These are phyloP conservation scores for Celoporthe dispersa DNA, from an alignment of 2,329 filamentous ascomycete species.

Conservation along the genomic window DNA sequence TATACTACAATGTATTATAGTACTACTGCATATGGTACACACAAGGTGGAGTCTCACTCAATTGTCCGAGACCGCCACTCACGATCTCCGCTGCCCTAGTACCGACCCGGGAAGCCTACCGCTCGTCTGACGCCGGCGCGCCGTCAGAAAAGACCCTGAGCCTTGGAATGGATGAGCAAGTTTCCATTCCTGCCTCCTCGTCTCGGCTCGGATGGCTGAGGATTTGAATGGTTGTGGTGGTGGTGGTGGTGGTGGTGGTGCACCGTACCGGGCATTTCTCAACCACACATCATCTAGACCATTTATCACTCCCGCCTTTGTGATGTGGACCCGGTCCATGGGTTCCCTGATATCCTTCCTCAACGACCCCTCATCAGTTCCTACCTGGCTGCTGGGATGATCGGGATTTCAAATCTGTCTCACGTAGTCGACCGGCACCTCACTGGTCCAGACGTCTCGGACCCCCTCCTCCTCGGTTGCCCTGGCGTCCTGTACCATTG, in stretches of 20 bases:
- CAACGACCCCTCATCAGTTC: background rate
- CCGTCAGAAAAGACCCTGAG: background rate
- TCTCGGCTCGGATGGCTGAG: background rate
- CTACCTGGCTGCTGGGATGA: background rate
- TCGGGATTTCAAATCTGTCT: slow-evolving; percentile 1
- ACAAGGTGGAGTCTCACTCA: background rate
- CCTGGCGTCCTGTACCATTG: background rate
- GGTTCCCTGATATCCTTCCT: background rate
- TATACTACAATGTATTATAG: background rate
- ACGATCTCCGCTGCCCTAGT: background rate
- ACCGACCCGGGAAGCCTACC: background rate
- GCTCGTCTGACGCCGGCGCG: slow-evolving; percentile 8
- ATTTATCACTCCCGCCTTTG: background rate
- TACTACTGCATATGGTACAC: background rate
- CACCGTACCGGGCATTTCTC: background rate
- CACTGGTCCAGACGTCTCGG: background rate
- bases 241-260: background rate
- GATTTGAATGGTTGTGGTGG: background rate
- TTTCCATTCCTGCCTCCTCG: background rate
- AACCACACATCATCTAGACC: background rate
- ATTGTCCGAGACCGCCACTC: background rate
- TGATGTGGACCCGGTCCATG: background rate
- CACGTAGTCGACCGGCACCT: background rate
- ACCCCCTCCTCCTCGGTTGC: background rate
- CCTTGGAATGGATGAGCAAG: slow-evolving; percentile 11